phyloP scores from a whole-genome alignment of 1,284 basidiomycete genomes.

The Fomitopsis schrenkii region DNA sequence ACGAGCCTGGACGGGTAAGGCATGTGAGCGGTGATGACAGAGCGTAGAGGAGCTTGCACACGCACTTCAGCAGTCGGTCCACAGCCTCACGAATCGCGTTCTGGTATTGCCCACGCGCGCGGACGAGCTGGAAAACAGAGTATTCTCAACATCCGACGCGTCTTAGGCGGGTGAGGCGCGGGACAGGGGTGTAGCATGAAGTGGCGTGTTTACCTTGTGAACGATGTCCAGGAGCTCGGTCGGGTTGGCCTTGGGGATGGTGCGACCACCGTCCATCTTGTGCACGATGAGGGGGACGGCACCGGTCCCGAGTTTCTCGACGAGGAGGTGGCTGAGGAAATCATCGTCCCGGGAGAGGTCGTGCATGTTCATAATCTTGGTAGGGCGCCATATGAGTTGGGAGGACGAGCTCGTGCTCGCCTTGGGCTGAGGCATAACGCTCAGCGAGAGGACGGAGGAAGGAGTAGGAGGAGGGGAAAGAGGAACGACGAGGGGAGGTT shows the following conservation, averaged over 20 bases:
- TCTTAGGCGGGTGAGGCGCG: slow-evolving; percentile 3
- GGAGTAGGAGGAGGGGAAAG: slow-evolving; percentile 2
- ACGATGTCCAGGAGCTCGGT: slow-evolving; percentile 64
- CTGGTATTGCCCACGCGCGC: slow-evolving; percentile 46
- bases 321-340: slow-evolving; percentile 79
- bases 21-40: slow-evolving; percentile 12
- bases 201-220: slow-evolving; percentile 57
- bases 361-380: slow-evolving; percentile 82
- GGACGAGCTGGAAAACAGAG: slow-evolving; percentile 46
- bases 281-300: slow-evolving; percentile 73
- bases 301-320: slow-evolving; percentile 79
- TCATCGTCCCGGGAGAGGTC: slow-evolving; percentile 85
- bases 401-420: slow-evolving; percentile 17
- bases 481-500: background rate
- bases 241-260: slow-evolving; percentile 68
- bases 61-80: slow-evolving; percentile 69
- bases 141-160: slow-evolving; percentile 5
- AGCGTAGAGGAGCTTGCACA: slow-evolving; percentile 22
- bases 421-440: slow-evolving; percentile 19
- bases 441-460: slow-evolving; percentile 4
- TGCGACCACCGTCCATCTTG: slow-evolving; percentile 76
- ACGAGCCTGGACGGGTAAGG: slow-evolving; percentile 45
- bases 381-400: slow-evolving; percentile 57
- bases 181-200: slow-evolving; percentile 16
- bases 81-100: slow-evolving; percentile 63